Evolutionary conservation across 768 basidiomycete genomes (phyloP).

Genomic region (Lentinula detonsa): DNA sequence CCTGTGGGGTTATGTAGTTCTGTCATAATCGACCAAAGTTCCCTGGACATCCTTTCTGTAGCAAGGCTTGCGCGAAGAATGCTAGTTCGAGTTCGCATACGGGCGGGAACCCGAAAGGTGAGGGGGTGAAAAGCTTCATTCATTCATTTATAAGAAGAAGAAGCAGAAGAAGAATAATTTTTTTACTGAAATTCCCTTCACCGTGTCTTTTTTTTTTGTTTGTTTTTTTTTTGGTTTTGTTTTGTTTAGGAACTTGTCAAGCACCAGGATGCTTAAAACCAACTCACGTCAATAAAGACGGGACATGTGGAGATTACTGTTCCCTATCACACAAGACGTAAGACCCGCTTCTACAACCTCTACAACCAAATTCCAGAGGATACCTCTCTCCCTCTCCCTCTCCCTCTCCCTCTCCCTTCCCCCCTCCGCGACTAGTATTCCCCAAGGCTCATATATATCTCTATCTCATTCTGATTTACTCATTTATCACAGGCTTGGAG

Average conservation of each 20-base stretch:
- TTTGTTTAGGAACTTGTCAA: constrained; percentile 35
- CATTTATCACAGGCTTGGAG: constrained; percentile 27
- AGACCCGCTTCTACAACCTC: constrained; percentile 3
- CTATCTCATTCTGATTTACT: background rate
- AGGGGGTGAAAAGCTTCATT: background rate
- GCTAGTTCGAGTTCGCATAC: constrained; percentile 19
- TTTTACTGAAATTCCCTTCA: background rate
- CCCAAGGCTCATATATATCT: too few relatives aligned
- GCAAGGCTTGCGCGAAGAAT: constrained; percentile 55
- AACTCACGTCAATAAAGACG: constrained; percentile 31
- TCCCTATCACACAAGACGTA: constrained; percentile 47
- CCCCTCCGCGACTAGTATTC: too few relatives aligned
- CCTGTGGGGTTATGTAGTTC: constrained; percentile 27
- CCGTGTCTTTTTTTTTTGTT: too few relatives aligned
- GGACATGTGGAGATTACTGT: constrained; percentile 39
- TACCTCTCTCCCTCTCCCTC: too few relatives aligned
- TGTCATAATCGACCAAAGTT: constrained; percentile 58
- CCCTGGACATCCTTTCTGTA: constrained; percentile 57
- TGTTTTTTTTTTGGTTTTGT: too few relatives aligned
- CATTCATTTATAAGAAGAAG: too few relatives aligned
- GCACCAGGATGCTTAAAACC: constrained; percentile 46
- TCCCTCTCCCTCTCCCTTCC: too few relatives aligned
- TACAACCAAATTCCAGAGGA: too few relatives aligned
- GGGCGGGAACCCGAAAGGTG: constrained; percentile 5
- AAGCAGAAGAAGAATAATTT: background rate